phyloP scores from a whole-genome alignment of 2,329 filamentous ascomycete species.

The Aspergillus arachidicola region DNA sequence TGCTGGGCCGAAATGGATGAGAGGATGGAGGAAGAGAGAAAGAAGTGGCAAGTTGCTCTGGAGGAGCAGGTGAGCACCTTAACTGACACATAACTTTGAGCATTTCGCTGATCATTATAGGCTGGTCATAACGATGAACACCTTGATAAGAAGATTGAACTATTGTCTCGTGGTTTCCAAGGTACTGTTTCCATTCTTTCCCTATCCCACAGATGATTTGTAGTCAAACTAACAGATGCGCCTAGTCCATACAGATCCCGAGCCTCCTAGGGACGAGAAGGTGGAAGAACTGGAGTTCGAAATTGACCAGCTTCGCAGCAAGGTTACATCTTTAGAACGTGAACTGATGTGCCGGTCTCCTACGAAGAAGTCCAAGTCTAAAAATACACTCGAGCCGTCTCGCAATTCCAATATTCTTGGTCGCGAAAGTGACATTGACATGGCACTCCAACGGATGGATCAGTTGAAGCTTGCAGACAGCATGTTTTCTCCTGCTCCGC shows the following conservation, averaged over 20 bases:
- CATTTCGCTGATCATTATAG: constrained; percentile 27
- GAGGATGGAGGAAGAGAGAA: constrained; percentile 72
- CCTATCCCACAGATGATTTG: background rate
- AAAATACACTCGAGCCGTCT: constrained; percentile 30
- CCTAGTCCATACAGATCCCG: constrained; percentile 51
- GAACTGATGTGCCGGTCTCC: constrained; percentile 67
- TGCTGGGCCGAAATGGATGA: constrained; percentile 85
- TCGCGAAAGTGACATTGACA: constrained; percentile 45
- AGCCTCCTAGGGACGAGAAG: constrained; percentile 57
- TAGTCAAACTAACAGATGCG: constrained; percentile 19
- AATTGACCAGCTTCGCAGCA: constrained; percentile 68
- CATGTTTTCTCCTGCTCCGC: constrained; percentile 32
- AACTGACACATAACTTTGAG: background rate
- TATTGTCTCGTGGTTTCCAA: constrained; percentile 61
- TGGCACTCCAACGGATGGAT: constrained; percentile 42
- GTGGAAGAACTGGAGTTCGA: constrained; percentile 69
- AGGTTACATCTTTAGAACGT: constrained; percentile 66
- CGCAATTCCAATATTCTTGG: constrained; percentile 34
- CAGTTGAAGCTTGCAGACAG: constrained; percentile 41
- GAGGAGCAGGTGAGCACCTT: constrained; percentile 64
- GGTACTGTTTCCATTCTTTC: constrained; percentile 34
- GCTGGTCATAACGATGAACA: constrained; percentile 77
- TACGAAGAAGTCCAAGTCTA: constrained; percentile 53
- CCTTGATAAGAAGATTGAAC: constrained; percentile 83
- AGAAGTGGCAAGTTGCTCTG: constrained; percentile 77